Evolutionary conservation across 768 basidiomycete genomes (phyloP).

Genomic region (Tulasnella sp.): DNA sequence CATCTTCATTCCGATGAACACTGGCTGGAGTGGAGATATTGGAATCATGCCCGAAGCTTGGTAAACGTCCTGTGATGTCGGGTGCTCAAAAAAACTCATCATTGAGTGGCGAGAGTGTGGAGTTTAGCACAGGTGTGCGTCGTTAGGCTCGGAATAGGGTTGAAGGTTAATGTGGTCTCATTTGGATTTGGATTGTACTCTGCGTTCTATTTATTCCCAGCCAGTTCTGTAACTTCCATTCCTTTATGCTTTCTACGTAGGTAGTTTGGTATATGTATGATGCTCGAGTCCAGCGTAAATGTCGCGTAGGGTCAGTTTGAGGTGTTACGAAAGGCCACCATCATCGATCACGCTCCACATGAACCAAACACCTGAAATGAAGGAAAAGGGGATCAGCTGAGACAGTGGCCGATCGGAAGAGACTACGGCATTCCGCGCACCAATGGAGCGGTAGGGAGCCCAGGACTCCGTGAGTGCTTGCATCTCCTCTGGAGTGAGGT

Average conservation of each 20-base stretch:
- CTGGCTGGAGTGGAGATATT: conserved; percentile 66
- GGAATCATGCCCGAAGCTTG: conserved; percentile 73
- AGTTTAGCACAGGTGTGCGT: not conserved
- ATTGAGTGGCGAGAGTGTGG: not conserved
- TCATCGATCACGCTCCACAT: conserved; percentile 72
- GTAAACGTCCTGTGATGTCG: conserved; percentile 32
- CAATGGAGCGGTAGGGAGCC: conserved; percentile 74
- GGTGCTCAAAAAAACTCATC: not conserved
- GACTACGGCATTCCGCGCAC: conserved; percentile 28
- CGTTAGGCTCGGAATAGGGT: not conserved
- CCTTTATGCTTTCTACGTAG: not conserved
- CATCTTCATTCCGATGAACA: conserved; percentile 55
- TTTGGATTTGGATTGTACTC: not conserved
- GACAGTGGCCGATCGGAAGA: not conserved
- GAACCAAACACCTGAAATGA: conserved; percentile 54
- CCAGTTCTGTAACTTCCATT: not conserved
- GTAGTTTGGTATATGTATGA: not conserved
- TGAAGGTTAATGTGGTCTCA: not conserved
- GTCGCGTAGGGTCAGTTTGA: not conserved
- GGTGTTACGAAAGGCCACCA: not conserved
- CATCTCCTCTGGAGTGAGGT: conserved; percentile 73
- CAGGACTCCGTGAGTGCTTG: conserved; percentile 59
- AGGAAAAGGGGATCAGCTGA: conserved; percentile 1
- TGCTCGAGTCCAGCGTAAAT: not conserved
- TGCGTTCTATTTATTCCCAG: not conserved